Evolutionary conservation across 768 basidiomycete genomes (phyloP).

Genomic region (Termitomyces sp.): DNA sequence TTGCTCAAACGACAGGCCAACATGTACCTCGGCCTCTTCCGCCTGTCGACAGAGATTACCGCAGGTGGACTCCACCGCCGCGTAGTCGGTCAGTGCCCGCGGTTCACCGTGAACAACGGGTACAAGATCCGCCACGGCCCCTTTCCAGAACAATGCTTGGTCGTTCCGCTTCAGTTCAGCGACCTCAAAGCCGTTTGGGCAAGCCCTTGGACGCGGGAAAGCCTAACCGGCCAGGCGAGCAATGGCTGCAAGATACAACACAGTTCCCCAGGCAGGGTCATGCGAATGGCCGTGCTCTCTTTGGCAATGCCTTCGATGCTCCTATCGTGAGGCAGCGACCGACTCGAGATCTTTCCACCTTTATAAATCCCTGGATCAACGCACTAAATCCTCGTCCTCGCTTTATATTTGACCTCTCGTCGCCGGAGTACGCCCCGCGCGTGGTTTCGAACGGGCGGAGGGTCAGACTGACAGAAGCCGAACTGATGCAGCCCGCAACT

Average conservation of each 20-base stretch:
- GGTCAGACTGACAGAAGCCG: slow-evolving; percentile 20
- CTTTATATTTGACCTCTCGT: slow-evolving; percentile 53
- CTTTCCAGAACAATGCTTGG: background rate
- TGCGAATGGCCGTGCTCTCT: background rate
- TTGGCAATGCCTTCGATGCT: background rate
- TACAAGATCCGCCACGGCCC: background rate
- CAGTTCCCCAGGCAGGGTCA: background rate
- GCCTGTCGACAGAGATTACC: too few species aligned
- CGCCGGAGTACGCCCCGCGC: slow-evolving; percentile 41
- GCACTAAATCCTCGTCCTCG: slow-evolving; percentile 38
- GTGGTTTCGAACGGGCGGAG: slow-evolving; percentile 25
- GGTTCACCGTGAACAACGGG: background rate
- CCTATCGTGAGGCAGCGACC: too few species aligned
- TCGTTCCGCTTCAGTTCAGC: background rate
- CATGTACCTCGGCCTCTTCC: too few species aligned
- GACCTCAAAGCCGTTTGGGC: background rate
- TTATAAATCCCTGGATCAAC: slow-evolving; percentile 47
- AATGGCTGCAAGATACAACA: background rate
- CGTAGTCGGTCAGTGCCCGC: background rate
- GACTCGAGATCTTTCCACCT: background rate
- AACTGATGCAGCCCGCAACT: slow-evolving; percentile 45
- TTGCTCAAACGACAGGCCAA: background rate
- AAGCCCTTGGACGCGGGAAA: background rate
- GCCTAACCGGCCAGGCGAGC: background rate
- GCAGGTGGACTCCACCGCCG: background rate